phyloP scores from a whole-genome alignment of 2,329 filamentous ascomycete genomes.

The Westerdykella sp. region DNA sequence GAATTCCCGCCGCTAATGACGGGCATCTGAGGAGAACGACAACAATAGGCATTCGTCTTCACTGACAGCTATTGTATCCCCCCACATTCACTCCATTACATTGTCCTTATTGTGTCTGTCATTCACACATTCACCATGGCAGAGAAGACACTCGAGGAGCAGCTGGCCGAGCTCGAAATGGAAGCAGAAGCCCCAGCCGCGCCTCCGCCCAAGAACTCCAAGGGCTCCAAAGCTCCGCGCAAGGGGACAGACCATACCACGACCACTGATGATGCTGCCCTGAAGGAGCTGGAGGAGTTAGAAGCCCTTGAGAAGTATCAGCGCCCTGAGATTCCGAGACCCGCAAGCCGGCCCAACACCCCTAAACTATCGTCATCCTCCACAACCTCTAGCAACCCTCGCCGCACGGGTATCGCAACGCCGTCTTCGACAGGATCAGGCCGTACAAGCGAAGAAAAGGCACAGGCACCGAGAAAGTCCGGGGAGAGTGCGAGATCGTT shows the following conservation, averaged over 20 bases:
- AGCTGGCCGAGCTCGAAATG: constrained; percentile 41
- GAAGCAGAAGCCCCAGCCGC: constrained; percentile 28
- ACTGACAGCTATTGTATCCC: constrained; percentile 1
- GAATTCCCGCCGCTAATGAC: constrained; percentile 15
- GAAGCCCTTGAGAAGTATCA: constrained; percentile 45
- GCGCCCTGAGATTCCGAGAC: constrained; percentile 53
- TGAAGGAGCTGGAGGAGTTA: constrained; percentile 81
- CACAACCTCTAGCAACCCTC: constrained; percentile 37
- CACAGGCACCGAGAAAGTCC: constrained; percentile 57
- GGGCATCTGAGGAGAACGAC: constrained; percentile 10
- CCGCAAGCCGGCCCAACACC: constrained; percentile 67
- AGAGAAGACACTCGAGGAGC: constrained; percentile 42
- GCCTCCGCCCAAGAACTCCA: constrained; percentile 34
- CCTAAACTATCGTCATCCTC: constrained; percentile 56
- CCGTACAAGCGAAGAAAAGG: constrained; percentile 56
- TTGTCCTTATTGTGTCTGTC: not conserved
- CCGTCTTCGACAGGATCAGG: constrained; percentile 37
- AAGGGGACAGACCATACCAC: constrained; percentile 30
- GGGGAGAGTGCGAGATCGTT: constrained; percentile 68
- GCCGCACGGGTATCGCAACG: constrained; percentile 27
- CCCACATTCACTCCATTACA: constrained; percentile 1
- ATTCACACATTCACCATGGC: constrained; percentile 20
- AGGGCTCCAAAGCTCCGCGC: constrained; percentile 42
- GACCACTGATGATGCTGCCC: constrained; percentile 58
- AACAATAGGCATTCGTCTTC: constrained; percentile 6